Evolutionary conservation across 495 filamentous ascomycete species (phyloP).

Genomic region (Podospora australis): DNA sequence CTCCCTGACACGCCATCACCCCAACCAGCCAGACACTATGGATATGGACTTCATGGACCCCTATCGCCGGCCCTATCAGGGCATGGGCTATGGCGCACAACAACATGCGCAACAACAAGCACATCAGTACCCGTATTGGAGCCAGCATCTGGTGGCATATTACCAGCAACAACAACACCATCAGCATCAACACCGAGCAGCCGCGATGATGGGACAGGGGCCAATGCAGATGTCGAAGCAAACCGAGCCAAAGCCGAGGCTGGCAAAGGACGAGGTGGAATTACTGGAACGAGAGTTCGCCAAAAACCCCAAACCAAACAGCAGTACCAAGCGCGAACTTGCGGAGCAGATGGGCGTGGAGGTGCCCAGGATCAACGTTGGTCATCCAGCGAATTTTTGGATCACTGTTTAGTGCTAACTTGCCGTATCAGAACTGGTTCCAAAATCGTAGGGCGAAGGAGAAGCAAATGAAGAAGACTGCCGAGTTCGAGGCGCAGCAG

Average conservation of each 20-base stretch:
- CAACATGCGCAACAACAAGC: conserved; percentile 16
- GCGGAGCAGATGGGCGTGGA: conserved; percentile 68
- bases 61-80: conserved; percentile 20
- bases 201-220: conserved; percentile 30
- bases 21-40: conserved; percentile 10
- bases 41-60: conserved; percentile 28
- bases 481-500: conserved; percentile 56
- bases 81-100: conserved; percentile 10
- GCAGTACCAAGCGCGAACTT: conserved; percentile 65
- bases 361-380: conserved; percentile 68
- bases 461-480: conserved; percentile 68
- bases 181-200: conserved; percentile 21
- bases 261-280: conserved; percentile 79
- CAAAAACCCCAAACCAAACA: conserved; percentile 71
- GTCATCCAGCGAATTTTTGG: conserved; percentile 24
- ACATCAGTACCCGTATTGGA: conserved; percentile 23
- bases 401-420: conserved; percentile 24
- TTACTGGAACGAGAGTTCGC: conserved; percentile 68
- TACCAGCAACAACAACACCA: conserved; percentile 28
- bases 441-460: conserved; percentile 82
- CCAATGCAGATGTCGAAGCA: conserved; percentile 28
- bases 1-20: not conserved
- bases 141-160: conserved; percentile 22
- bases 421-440: conserved; percentile 69
- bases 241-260: conserved; percentile 55